Base-by-base conservation (phyloP, 495 filamentous ascomycete species). In the Trichocladium uniseriatum region DNA sequence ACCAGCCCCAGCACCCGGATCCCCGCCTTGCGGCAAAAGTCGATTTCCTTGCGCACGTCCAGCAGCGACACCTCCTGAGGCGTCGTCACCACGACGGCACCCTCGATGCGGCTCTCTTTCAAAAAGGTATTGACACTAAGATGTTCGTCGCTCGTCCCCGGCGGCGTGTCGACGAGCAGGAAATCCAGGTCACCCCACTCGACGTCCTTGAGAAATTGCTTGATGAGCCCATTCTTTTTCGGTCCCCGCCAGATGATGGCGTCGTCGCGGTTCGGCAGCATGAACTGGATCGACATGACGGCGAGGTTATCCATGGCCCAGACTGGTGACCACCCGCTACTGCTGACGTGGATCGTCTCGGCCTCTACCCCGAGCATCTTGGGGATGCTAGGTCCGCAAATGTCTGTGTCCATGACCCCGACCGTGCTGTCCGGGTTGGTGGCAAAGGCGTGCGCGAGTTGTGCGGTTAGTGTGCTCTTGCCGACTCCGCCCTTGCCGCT, bases 211-310 rank as follows among this genome's bases (percentile, higher is more conserved):
- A 98, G 60, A 58, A 98, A 98, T 67, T 90, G 85, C 71, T 97
- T 98, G 62, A 98, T 97, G 48, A 98, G 64, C 1, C 92, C 92
- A 59, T 95, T 98, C 78, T 97, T 98, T 76, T 97, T 98, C 5
- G 94, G 84, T 0, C 92, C 92, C 22, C 91, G 75, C 94, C 92
- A 98, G 50, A 98, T 97, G 11, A 97, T 81, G 3, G 92, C 94
- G 52, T 92, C 88, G 58, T 97, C 92, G 5, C 85, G 72, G 49
- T 86, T 86, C 0, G 92, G 92, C 29, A 98, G 72, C 90, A 98
- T 92, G 63, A 97, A 97, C 65, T 97, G 92, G 54, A 98, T 84
- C 45, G 83, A 89, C 92, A 97, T 98, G 28, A 91, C 87, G 1
- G 82, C 84, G 32, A 98, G 71, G 54, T 95, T 96, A 47, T 95